Base-by-base conservation (phyloP, 2,329 filamentous ascomycete species). In the Aspergillus brunneoviolaceus region DNA sequence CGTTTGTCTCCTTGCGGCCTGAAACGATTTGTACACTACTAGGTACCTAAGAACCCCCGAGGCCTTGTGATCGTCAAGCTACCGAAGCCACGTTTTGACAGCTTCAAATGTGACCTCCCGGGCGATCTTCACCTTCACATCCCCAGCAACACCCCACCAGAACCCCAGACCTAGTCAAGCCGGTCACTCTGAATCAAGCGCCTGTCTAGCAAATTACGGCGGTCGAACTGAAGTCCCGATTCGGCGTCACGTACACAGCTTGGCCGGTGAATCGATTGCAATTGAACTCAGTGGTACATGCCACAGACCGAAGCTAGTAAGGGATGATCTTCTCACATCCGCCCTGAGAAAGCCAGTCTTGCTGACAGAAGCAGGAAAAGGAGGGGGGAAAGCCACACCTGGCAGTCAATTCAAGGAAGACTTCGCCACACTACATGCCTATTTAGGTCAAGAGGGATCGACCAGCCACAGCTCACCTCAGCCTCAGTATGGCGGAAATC, bases 1-100 rank as follows among this genome's bases (percentile, higher is more conserved):
- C 53, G 9, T 61, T 27, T 25, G 51, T 58, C 59, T 51, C 55
- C 59, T 61, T 61, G 59, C 59, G 27, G 49, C 39, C 12, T 49
- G 45, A 16, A 3, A 45, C 14, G 6, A 19, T n/a, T n/a, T n/a
- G 23, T 23, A 23, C 23, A 23, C 39, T 45, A 45, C 21, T 21
- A 21, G 21, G 21, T 21, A 21, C 39, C n/a, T 1, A 45, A 6
- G 39, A 9, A 45, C 39, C 6, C 27, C n/a, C 16, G 3, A 6
- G 33, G 14, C 14, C 14, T 35, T 19, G 39, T 16, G 39, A 45
- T 45, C 39, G n/a, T 45, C 39, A 12, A 45, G 5, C 16, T 49
- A 47, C 53, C 42, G 53, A 47, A 35, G 48, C 53, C 53, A 55
- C 53, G 53, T 55, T 55, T 55, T 49, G 53, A 55, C 53, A 55